Base-by-base conservation (phyloP, 2,329 filamentous ascomycete species). In the Aplosporella prunicola region DNA sequence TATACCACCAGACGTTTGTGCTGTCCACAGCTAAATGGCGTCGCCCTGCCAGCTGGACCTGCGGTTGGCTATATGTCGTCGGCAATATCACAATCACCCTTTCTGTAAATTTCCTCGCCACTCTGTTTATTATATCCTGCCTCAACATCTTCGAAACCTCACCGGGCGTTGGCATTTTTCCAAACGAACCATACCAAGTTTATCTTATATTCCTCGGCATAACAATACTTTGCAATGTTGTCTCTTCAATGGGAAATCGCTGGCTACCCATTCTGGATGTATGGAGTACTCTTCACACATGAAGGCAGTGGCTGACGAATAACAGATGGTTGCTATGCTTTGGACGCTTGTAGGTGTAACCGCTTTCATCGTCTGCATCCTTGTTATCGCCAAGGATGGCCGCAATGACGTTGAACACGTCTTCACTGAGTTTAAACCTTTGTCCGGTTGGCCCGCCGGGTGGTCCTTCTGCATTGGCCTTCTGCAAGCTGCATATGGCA, bases 31-130 rank as follows among this genome's bases (percentile, higher is more conserved):
- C 69, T 16, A 58, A 57, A 10, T 80, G 73, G 62, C 76, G 80
- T 36, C 72, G 70, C 27, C 61, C 81, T 11, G 67, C 78, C 11
- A 77, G 77, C 20, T 86, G 78, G 74, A 74, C 82, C 34, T 81
- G 77, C 46, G 81, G 81, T 43, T 87, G 81, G 81, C 66, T 80
- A 15, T 87, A 82, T 53, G 72, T 84, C 13, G 76, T 85, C 35
- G 83, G 83, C 41, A 87, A 87, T 61, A 80, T 86, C 56, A 85
- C 80, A 46, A 88, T 88, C 48, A 86, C 82, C 0, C 67, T 86
- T n/a, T 73, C 80, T n/a, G 81, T 86, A 53, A 83, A 84, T 64
- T 87, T 86, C 50, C 82, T 80, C 52, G 71, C 69, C n/a, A 62
- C 69, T 4, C 57, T 69, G n/a, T 73, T 74, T 56, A 55, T 74